Conservation (phyloP, 768 basidiomycete species). For the Pleurotus ostreatus region DNA sequence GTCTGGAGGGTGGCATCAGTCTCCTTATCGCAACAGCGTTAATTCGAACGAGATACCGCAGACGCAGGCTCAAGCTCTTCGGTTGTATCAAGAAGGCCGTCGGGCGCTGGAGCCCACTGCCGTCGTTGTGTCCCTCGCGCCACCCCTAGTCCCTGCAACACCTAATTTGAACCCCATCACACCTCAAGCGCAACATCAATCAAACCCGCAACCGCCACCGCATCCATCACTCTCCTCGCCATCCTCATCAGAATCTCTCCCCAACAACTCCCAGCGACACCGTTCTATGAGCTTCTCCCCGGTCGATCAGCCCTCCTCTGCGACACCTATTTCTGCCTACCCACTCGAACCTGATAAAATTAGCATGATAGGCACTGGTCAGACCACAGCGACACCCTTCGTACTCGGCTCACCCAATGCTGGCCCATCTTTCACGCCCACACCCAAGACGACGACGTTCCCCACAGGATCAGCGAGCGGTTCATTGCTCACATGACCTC, state of each 20-base stretch:
- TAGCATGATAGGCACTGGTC: neutral
- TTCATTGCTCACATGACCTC: neutral
- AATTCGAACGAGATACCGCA: conserved; percentile 9
- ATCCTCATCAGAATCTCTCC: conserved; percentile 29
- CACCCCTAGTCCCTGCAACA: neutral
- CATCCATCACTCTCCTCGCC: conserved; percentile 24
- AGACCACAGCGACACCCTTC: conserved; percentile 11
- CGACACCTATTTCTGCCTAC: conserved; percentile 16
- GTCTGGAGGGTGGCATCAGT: conserved; percentile 13
- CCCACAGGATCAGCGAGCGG: neutral
- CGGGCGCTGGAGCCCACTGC: conserved; percentile 26
- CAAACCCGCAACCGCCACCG: conserved; percentile 1
- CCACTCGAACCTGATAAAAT: conserved; percentile 12
- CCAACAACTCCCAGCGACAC: conserved; percentile 9
- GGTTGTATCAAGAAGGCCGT: conserved; percentile 16
- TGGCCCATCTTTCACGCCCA: neutral
- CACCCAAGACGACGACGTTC: neutral
- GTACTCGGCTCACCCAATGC: neutral
- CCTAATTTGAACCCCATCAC: neutral
- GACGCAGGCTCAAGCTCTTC: conserved; percentile 14
- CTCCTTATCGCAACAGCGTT: conserved; percentile 7
- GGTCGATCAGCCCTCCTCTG: conserved; percentile 18
- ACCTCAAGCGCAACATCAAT: neutral
- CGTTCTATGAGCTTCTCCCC: conserved; percentile 23
- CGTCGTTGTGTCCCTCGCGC: conserved; percentile 19